Conservation (phyloP, 2,329 filamentous ascomycete genomes). For the Nigrospora sphaerica region DNA sequence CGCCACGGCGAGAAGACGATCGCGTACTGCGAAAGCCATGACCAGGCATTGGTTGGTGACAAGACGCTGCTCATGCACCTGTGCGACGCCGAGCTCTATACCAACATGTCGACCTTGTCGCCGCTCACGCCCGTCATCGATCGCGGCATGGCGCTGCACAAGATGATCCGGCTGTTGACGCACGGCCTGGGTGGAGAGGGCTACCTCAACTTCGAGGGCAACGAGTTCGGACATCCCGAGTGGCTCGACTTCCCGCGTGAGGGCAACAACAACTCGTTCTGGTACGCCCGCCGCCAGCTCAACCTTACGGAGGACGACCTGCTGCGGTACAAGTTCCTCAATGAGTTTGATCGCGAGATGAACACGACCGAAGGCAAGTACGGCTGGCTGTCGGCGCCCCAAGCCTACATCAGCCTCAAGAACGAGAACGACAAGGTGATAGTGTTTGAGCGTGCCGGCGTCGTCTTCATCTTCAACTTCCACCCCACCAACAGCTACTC, state of each 20-base stretch:
- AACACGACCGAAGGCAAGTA: conserved; percentile 81
- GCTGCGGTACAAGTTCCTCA: conserved; percentile 83
- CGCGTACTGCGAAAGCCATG: conserved; percentile 93
- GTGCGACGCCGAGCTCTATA: conserved; percentile 95
- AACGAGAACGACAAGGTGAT: conserved; percentile 91
- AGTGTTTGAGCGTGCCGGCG: conserved; percentile 85
- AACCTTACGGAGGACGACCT: conserved; percentile 83
- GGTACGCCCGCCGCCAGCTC: conserved; percentile 87
- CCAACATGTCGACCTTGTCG: conserved; percentile 84
- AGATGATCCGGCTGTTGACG: conserved; percentile 93
- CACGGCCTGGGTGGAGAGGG: conserved; percentile 90
- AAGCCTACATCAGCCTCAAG: conserved; percentile 92
- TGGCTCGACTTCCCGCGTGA: conserved; percentile 97
- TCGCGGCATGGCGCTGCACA: conserved; percentile 87
- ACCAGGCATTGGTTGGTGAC: conserved; percentile 95
- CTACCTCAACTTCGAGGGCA: conserved; percentile 97
- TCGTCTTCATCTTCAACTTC: conserved; percentile 97
- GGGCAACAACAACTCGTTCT: conserved; percentile 89
- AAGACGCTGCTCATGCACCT: conserved; percentile 98
- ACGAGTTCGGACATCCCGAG: conserved; percentile 97
- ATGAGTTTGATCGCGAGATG: conserved; percentile 91
- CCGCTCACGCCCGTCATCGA: conserved; percentile 85
- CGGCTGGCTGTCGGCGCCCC: conserved; percentile 78
- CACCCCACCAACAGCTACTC: conserved; percentile 76
- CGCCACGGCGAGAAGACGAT: conserved; percentile 97